These are phyloP conservation scores for Russula emetica DNA, from an alignment of 768 basidiomycete genomes.

Conservation along the genomic window DNA sequence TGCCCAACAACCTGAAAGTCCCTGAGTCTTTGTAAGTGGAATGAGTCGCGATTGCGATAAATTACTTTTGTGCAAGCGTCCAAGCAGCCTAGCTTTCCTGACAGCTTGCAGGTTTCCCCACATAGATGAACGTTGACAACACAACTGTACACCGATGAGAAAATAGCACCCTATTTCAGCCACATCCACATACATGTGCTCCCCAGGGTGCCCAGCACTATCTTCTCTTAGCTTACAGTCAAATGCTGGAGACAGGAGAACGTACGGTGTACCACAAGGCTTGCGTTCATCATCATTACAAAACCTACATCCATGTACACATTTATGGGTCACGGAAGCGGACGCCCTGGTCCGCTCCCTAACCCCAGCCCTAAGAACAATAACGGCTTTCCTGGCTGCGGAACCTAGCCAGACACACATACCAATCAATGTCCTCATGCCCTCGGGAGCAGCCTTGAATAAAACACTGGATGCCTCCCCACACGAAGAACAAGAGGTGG, in stretches of 20 bases:
- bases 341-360: too few species aligned
- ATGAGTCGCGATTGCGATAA: too few species aligned
- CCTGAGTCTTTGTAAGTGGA: not conserved
- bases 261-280: constrained; percentile 48
- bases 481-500: too few species aligned
- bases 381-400: too few species aligned
- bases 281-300: constrained; percentile 33
- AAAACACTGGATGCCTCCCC: too few species aligned
- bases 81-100: constrained; percentile 48
- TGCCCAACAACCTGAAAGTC: constrained; percentile 45
- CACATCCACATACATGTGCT: constrained; percentile 44
- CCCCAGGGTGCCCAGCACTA: constrained; percentile 55
- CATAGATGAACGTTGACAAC: constrained; percentile 46
- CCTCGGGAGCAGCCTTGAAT: too few species aligned
- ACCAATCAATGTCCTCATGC: too few species aligned
- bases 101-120: constrained; percentile 47
- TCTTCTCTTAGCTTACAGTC: not conserved
- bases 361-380: too few species aligned
- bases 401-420: too few species aligned
- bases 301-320: too few species aligned
- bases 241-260: not conserved
- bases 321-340: too few species aligned
- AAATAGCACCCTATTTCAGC: not conserved
- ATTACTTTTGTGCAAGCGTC: constrained; percentile 49
- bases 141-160: constrained; percentile 40